Evolutionary conservation across 2,329 filamentous ascomycete genomes (phyloP).

Genomic region (Talaromyces sp.): DNA sequence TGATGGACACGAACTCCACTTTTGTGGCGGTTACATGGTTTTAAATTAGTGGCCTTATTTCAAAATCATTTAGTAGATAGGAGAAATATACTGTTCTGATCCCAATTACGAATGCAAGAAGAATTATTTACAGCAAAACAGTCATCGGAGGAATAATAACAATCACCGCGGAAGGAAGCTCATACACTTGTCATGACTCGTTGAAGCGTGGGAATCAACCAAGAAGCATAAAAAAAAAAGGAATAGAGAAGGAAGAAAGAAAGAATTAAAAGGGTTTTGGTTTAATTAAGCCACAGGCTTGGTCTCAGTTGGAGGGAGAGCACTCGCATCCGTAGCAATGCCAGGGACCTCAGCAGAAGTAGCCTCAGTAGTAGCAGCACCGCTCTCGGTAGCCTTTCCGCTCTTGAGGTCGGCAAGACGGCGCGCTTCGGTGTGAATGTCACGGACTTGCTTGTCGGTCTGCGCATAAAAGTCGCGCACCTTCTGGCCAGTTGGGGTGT

Average conservation of each 20-base stretch:
- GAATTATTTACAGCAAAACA: neutral
- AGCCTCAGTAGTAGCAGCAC: conserved; percentile 37
- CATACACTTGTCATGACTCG: conserved; percentile 7
- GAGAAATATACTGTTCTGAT: neutral
- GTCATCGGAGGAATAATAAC: neutral
- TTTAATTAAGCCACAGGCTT: neutral
- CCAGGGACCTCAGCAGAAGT: conserved; percentile 9
- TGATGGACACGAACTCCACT: neutral
- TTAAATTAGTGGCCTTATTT: neutral
- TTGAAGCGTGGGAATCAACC: neutral
- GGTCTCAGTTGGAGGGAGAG: neutral
- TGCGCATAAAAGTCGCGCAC: conserved; percentile 83
- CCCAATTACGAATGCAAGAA: neutral
- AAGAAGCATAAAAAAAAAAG: neutral
- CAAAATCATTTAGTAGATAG: neutral
- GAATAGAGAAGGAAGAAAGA: neutral
- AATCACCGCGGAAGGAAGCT: neutral
- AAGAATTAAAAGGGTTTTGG: neutral
- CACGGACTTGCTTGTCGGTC: conserved; percentile 81
- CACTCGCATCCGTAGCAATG: neutral
- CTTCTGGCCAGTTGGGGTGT: conserved; percentile 82
- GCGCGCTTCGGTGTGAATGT: conserved; percentile 87
- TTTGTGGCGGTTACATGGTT: neutral
- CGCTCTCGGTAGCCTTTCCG: conserved; percentile 37
- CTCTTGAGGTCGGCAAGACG: conserved; percentile 84